A percentile compares a stretch with the other conserved stretches of the same genome.
Evolutionary conservation across 352 stramenopile genomes (phyloP).

Genomic region (Plasmopara viticola): DNA sequence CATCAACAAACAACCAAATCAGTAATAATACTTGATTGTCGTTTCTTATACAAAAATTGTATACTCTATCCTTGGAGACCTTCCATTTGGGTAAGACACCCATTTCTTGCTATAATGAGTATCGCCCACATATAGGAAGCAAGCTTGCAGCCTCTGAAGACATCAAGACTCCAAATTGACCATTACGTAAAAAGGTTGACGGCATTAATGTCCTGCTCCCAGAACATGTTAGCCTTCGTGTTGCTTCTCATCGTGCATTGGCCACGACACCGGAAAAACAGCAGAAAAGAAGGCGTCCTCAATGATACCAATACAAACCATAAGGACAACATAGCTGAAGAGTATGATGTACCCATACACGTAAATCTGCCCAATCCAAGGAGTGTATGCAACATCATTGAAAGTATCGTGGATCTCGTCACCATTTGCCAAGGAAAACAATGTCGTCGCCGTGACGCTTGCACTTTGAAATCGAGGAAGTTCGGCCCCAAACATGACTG

Average conservation of each 20-base stretch:
- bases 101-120: no score
- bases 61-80: no score
- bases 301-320: constrained; percentile 87
- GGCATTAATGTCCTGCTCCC: constrained; percentile 4
- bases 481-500: constrained; percentile 81
- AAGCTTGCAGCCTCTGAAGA: no score
- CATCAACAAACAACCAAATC: no score
- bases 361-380: constrained; percentile 78
- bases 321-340: constrained; percentile 87
- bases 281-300: constrained; percentile 86
- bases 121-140: no score
- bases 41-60: no score
- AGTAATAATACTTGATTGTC: no score
- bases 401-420: constrained; percentile 87
- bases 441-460: constrained; percentile 57
- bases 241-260: constrained; percentile 12
- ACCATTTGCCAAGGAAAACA: constrained; percentile 84
- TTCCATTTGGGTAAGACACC: no score
- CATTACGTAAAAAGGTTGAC: no score
- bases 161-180: no score
- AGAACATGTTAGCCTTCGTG: constrained; percentile 1
- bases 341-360: constrained; percentile 83
- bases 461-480: constrained; percentile 69
- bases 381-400: constrained; percentile 56
- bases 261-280: constrained; percentile 64